A percentile compares a stretch with the other conserved stretches of the same genome.
Evolutionary conservation across 352 stramenopile species (phyloP).

Genomic region (Phytophthora cajani): DNA sequence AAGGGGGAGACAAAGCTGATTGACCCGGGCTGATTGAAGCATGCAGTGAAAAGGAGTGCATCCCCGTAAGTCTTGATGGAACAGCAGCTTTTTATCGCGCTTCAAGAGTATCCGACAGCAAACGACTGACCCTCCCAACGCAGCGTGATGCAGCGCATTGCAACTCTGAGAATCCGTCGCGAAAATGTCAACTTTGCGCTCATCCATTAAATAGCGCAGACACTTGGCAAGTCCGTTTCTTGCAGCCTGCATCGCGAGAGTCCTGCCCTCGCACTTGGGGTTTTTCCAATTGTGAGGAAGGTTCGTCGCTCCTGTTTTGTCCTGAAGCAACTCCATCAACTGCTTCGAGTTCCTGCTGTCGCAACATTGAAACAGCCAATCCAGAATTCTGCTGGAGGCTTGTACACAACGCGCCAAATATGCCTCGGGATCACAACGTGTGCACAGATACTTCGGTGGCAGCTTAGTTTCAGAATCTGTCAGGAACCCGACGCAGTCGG

Average conservation of each 20-base stretch:
- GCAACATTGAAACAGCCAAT: slow-evolving; percentile 79
- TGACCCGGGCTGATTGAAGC: slow-evolving; percentile 54
- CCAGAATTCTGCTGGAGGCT: slow-evolving; percentile 39
- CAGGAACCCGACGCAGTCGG: slow-evolving; percentile 71
- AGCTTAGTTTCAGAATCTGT: slow-evolving; percentile 22
- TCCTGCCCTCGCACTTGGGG: slow-evolving; percentile 37
- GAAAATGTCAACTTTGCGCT: slow-evolving; percentile 56
- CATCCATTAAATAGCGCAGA: slow-evolving; percentile 50
- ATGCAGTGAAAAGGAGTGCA: slow-evolving; percentile 67
- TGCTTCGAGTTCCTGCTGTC: slow-evolving; percentile 61
- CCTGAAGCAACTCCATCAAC: slow-evolving; percentile 54
- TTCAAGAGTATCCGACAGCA: slow-evolving; percentile 53
- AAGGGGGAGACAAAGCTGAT: slow-evolving; percentile 50
- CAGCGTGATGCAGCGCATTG: slow-evolving; percentile 67
- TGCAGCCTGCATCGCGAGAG: slow-evolving; percentile 62
- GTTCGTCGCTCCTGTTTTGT: slow-evolving; percentile 34
- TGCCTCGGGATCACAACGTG: slow-evolving; percentile 48
- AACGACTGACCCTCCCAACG: slow-evolving; percentile 39
- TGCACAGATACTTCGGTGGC: slow-evolving; percentile 50
- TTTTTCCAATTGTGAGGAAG: slow-evolving; percentile 45
- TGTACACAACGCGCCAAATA: slow-evolving; percentile 39
- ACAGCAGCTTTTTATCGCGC: slow-evolving; percentile 47
- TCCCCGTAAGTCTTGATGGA: slow-evolving; percentile 60
- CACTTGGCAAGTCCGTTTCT: slow-evolving; percentile 45
- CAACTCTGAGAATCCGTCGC: slow-evolving; percentile 51